A percentile compares a stretch with the other conserved stretches of the same genome.
Conservation (phyloP, 1,139 yeast species). For the Candida sp. region DNA sequence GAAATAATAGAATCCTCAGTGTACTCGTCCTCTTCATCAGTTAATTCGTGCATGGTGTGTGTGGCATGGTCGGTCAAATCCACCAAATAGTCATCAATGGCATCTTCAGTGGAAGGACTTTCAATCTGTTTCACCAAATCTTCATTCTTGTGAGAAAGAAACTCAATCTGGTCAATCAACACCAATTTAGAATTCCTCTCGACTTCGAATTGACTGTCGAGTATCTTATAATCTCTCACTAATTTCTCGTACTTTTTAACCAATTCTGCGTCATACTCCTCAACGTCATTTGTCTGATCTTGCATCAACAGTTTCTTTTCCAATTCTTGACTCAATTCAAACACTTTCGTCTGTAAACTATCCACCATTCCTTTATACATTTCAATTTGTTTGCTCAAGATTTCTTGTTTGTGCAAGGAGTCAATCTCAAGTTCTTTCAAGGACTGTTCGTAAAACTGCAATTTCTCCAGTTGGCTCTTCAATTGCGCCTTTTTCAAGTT, state of each 20-base stretch:
- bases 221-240: slow-evolving; percentile 40
- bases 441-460: slow-evolving; percentile 23
- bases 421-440: slow-evolving; percentile 25
- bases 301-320: slow-evolving; percentile 12
- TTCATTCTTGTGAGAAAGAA: slow-evolving; percentile 45
- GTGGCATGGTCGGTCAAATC: slow-evolving; percentile 9
- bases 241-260: slow-evolving; percentile 34
- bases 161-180: slow-evolving; percentile 59
- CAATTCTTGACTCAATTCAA: slow-evolving; percentile 27
- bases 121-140: slow-evolving; percentile 19
- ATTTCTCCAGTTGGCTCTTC: slow-evolving; percentile 22
- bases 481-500: slow-evolving; percentile 19
- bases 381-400: slow-evolving; percentile 32
- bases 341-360: slow-evolving; percentile 33
- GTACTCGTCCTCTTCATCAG: slow-evolving; percentile 23
- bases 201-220: slow-evolving; percentile 46
- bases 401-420: slow-evolving; percentile 27
- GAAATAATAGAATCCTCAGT: slow-evolving; percentile 18
- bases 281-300: slow-evolving; percentile 7
- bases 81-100: slow-evolving; percentile 8
- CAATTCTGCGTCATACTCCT: slow-evolving; percentile 7
- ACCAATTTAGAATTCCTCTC: slow-evolving; percentile 55
- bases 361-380: slow-evolving; percentile 35
- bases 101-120: slow-evolving; percentile 5
- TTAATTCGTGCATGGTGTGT: slow-evolving; percentile 29